Evolutionary conservation across 495 filamentous ascomycete genomes (phyloP).

Genomic region (Lasiosphaeriaceae sp.): DNA sequence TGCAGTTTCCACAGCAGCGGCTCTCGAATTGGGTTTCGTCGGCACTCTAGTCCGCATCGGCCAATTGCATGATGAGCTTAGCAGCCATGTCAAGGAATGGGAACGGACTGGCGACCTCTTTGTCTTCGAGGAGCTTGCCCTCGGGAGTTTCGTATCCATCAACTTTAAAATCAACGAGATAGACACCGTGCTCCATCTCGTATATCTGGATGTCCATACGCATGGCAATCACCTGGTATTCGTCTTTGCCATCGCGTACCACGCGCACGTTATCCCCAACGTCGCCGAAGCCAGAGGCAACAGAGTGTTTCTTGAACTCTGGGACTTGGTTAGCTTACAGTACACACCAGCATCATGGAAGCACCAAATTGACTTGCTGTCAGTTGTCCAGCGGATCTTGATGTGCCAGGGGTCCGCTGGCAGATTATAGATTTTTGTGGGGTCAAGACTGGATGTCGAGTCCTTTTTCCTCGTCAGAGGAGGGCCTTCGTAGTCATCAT

Average conservation of each 20-base stretch:
- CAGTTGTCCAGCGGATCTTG: conserved; percentile 77
- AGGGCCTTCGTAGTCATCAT: conserved; percentile 14
- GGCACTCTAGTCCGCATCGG: conserved; percentile 53
- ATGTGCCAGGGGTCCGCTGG: conserved; percentile 97
- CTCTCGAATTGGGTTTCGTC: background rate
- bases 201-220: conserved; percentile 97
- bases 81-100: conserved; percentile 74
- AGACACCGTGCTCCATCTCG: conserved; percentile 87
- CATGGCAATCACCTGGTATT: conserved; percentile 63
- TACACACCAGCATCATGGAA: conserved; percentile 2
- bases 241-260: conserved; percentile 36
- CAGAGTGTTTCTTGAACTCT: conserved; percentile 38
- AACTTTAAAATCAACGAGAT: conserved; percentile 97
- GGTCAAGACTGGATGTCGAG: conserved; percentile 24
- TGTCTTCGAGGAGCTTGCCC: conserved; percentile 59
- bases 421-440: conserved; percentile 57
- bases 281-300: conserved; percentile 31
- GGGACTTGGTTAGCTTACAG: conserved; percentile 8
- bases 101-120: conserved; percentile 71
- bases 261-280: conserved; percentile 31
- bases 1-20: too few species aligned
- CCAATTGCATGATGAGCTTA: conserved; percentile 70
- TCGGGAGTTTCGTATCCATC: conserved; percentile 86
- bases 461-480: conserved; percentile 12
- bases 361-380: conserved; percentile 54